Evolutionary conservation across 1,284 basidiomycete genomes (phyloP), one percentile per base, ranked within the genome.

Genomic region (Boletellus deceptivus): DNA sequence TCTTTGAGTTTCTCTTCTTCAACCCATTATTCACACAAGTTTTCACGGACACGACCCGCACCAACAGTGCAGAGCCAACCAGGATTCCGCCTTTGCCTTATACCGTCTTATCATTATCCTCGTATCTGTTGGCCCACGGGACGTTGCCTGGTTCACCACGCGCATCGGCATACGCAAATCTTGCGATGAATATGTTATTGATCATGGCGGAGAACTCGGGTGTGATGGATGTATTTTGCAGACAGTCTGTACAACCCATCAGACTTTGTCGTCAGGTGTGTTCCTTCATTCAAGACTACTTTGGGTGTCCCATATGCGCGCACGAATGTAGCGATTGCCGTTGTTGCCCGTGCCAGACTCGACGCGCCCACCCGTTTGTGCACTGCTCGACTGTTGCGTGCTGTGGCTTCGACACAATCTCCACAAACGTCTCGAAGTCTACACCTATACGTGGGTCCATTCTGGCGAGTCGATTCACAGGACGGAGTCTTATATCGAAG

Each of bases 401-500:
- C 68, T 86, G n/a, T 86, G 82, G 81, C 62, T 85, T 24, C 76
- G 82, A 18, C 84, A 87, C 58, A 85, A 84, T 59, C 64, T 87
- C 35, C 82, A 84, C 49, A 83, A 76, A 58, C 75, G 72, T 20
- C 65, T 86, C 6, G 81, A 86, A 50, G 73, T 76, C 1, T 69
- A 74, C 24, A 75, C 76, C 4, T 84, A 84, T 56, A 64, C 72
- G 84, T 83, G 58, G 43, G 79, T 67, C 6, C 17, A 27, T 41
- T 45, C n/a, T 7, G 6, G 34, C 3, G 41, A 43, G 36, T 20
- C 17, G n/a, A 20, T 38, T 24, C 18, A 25, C 1, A 18, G 25
- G 25, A 29, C 14, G n/a, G 14, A 13, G 4, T 39, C 44, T 55
- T 11, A 59, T 17, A 18, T 17, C 13, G 22, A 18, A 36, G 29